Conservation (phyloP, 2,329 filamentous ascomycete genomes). For the Colletotrichum noveboracense region DNA sequence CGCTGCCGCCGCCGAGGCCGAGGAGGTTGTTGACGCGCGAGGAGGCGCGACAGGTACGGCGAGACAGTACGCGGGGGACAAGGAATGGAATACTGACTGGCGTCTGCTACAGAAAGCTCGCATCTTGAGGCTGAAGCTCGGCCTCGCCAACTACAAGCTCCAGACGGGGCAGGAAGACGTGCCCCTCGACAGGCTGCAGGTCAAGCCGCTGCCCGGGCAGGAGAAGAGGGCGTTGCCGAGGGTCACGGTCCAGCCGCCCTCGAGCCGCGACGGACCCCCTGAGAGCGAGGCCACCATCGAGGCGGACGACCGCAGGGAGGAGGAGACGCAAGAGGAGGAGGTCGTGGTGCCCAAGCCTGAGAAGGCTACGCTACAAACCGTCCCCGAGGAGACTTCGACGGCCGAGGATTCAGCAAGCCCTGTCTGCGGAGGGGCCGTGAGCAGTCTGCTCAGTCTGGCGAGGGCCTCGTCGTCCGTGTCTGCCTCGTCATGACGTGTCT, state of each 20-base stretch:
- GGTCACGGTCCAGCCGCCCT: slow-evolving; percentile 23
- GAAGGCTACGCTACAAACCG: slow-evolving; percentile 23
- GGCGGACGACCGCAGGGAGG: slow-evolving; percentile 6
- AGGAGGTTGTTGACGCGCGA: slow-evolving; percentile 49
- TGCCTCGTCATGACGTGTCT: slow-evolving; percentile 1
- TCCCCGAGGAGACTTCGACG: neutral
- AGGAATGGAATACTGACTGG: neutral
- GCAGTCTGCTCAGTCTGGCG: slow-evolving; percentile 55
- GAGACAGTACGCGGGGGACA: neutral
- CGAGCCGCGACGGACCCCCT: slow-evolving; percentile 20
- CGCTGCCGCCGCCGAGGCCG: slow-evolving; percentile 24
- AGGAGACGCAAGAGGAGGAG: slow-evolving; percentile 11
- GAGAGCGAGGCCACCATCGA: slow-evolving; percentile 19
- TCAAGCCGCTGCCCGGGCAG: slow-evolving; percentile 33
- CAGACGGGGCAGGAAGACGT: slow-evolving; percentile 73
- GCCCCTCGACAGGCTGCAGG: slow-evolving; percentile 65
- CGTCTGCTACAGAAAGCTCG: slow-evolving; percentile 59
- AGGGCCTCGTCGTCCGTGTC: slow-evolving; percentile 24
- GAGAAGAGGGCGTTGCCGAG: slow-evolving; percentile 21
- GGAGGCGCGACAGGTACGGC: slow-evolving; percentile 55
- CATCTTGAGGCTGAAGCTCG: slow-evolving; percentile 70
- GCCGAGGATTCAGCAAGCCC: slow-evolving; percentile 45
- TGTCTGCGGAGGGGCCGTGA: slow-evolving; percentile 54
- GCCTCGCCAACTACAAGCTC: slow-evolving; percentile 77
- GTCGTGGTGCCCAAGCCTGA: slow-evolving; percentile 10